Evolutionary conservation across 2,329 filamentous ascomycete species (phyloP).

Genomic region (Dryadomyces quercus-mongolicae): DNA sequence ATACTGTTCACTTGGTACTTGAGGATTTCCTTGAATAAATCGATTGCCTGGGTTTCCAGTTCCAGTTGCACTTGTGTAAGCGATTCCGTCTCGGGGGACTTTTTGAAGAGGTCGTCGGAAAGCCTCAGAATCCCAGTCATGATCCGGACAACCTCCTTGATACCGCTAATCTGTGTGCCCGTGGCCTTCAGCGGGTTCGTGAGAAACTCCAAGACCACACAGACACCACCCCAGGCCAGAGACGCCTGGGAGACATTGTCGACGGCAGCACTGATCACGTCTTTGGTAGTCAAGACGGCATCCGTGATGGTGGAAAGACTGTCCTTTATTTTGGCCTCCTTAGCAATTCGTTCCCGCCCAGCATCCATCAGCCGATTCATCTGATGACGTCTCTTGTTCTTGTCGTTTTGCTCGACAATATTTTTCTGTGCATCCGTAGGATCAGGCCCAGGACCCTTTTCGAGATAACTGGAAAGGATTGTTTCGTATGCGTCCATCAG

Average conservation of each 20-base stretch:
- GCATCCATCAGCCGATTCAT: constrained; percentile 19
- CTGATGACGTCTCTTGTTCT: constrained; percentile 9
- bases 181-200: constrained; percentile 17
- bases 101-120: not conserved
- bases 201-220: constrained; percentile 21
- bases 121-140: constrained; percentile 27
- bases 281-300: constrained; percentile 15
- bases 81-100: not conserved
- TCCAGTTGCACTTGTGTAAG: constrained; percentile 2
- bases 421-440: not conserved
- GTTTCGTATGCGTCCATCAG: constrained; percentile 15
- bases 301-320: constrained; percentile 10
- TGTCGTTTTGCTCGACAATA: constrained; percentile 4
- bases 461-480: constrained; percentile 10
- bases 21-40: constrained; percentile 27
- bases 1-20: constrained; percentile 28
- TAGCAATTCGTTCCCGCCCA: constrained; percentile 18
- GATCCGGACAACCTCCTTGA: constrained; percentile 22
- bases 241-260: constrained; percentile 20
- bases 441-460: not conserved
- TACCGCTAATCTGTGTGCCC: constrained; percentile 20
- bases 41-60: constrained; percentile 16
- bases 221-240: constrained; percentile 24
- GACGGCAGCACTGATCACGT: constrained; percentile 16
- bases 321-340: constrained; percentile 14